Percentiles rank a stretch among this genome's conserved stretches.
phyloP scores from a whole-genome alignment of 106 monocot species.

The Vanilla planifolia region DNA sequence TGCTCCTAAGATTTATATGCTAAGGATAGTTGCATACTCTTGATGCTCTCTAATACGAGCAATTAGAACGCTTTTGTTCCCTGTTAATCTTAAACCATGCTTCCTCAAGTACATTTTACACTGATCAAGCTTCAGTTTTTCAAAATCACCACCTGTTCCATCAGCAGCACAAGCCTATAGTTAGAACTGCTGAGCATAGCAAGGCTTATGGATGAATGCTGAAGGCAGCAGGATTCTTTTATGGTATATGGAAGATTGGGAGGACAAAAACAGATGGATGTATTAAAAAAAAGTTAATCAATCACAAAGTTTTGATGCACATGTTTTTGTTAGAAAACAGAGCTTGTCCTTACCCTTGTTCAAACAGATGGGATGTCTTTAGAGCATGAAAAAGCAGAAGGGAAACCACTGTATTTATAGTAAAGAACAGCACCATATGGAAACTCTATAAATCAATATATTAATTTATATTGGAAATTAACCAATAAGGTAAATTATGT shows the following conservation, averaged over 20 bases:
- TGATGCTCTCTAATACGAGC: conserved; percentile 56
- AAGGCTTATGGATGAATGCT: not conserved
- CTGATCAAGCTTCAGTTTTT: conserved; percentile 59
- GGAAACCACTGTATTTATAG: too few relatives aligned
- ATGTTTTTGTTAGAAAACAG: too few relatives aligned
- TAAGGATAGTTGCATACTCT: conserved; percentile 28
- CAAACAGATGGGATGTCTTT: too few relatives aligned
- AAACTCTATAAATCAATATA: too few relatives aligned
- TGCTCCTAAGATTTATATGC: not conserved
- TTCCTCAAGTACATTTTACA: conserved; percentile 81
- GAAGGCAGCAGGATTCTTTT: not conserved
- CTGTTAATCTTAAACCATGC: conserved; percentile 59
- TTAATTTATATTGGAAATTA: too few relatives aligned
- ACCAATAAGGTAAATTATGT: too few relatives aligned
- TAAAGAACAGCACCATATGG: too few relatives aligned
- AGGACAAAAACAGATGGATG: not conserved
- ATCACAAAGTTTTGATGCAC: too few relatives aligned
- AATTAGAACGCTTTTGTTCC: conserved; percentile 59
- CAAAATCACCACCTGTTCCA: conserved; percentile 50
- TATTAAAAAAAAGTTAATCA: too few relatives aligned
- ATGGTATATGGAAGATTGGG: not conserved
- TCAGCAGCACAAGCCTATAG: conserved; percentile 1
- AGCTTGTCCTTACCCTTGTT: too few relatives aligned
- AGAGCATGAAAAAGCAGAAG: too few relatives aligned
- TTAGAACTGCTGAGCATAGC: not conserved